Base-by-base conservation (phyloP, 2,329 filamentous ascomycete genomes). In the Cryoendolithus antarcticus region DNA sequence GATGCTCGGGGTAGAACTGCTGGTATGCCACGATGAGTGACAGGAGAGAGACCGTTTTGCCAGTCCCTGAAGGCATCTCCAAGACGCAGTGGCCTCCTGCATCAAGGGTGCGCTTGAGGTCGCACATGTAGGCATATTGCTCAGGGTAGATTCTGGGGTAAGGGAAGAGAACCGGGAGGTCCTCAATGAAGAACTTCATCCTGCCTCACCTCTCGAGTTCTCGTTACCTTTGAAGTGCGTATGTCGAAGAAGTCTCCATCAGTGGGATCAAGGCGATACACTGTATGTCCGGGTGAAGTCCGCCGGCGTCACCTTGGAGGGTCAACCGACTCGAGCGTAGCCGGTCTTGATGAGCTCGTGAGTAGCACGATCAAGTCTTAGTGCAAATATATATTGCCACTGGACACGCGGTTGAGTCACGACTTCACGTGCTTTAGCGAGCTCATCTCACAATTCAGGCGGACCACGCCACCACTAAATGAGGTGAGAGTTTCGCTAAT, bases 21-120 rank as follows among this genome's bases (percentile, higher is more conserved):
- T 98, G 93, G 56, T 98, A 98, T 32, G 91, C 89, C 42, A 98
- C 79, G 55, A 98, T 98, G 51, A 98, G 74, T 0, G 91, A 95
- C 33, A 98, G 70, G 4, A 98, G 71, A 7, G 91, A 95, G 21
- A 98, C 84, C 0, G 91, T 98, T 69, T 98, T 98, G 45, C 91
- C 91, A 19, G 91, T 98, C 33, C 91, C 91, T 44, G 91, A 98
- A 62, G 91, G 91, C 91, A 98, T 98, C 66, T 98, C 91, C 52
- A 98, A 67, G 13, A 98, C 89, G 61, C 88, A 95, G 64, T 98
- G 86, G 44, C 91, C 93, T 38, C 85, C 85, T 12, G 81, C 82
- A 71, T 98, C 91, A 55, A 98, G 80, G 12, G 91, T 96, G 61
- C 72, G 74, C 61, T 88, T 88, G 62, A 88, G 75, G 67, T 86